Base-by-base conservation (phyloP, 352 stramenopile species). In the Peronospora destructor region DNA sequence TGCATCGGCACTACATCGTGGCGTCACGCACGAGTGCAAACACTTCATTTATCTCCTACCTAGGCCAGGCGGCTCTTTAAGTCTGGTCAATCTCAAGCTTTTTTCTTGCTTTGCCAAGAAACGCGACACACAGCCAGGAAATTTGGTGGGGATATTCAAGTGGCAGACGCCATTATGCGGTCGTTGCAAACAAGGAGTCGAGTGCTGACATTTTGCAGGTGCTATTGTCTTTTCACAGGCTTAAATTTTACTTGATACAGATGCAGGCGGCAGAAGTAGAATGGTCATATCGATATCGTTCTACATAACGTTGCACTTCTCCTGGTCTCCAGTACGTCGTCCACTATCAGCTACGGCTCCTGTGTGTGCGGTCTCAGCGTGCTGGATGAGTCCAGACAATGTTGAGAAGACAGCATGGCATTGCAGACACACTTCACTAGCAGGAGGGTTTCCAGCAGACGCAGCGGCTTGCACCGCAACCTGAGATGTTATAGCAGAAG, bases 11-110 rank as follows among this genome's bases (percentile, higher is more conserved):
- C 35, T 96, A 94, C 68, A n/a, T n/a, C n/a, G n/a, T n/a, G n/a
- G n/a, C n/a, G 90, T 97, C 37, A 96, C 90, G 45, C 88, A 97
- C 61, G 87, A 97, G 70, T 91, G 85, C 50, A 93, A 86, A 56
- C 91, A 95, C 65, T 97, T 97, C 61, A 96, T 96, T 65, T 97
- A 97, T n/a, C 77, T 96, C 97, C 55, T 97, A 97, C 84, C 68
- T 97, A 49, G 90, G 19, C 19, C 19, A 21, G 23, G 23, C 5
- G 23, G 23, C 23, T 26, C 19, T 51, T 45, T 17, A 25, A 16
- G 8, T 60, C 56, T 21, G 80, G 80, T 8, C 88, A 59, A 74
- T 26, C 19, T 14, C 4, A 9, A 7, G 19, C 8, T 13, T 11
- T n/a, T 33, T 6, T 38, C 21, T 35, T 8, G 32, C 13, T 40